Conservation (phyloP, 2,329 filamentous ascomycete species). For the Ceratocystis eucalypticola region DNA sequence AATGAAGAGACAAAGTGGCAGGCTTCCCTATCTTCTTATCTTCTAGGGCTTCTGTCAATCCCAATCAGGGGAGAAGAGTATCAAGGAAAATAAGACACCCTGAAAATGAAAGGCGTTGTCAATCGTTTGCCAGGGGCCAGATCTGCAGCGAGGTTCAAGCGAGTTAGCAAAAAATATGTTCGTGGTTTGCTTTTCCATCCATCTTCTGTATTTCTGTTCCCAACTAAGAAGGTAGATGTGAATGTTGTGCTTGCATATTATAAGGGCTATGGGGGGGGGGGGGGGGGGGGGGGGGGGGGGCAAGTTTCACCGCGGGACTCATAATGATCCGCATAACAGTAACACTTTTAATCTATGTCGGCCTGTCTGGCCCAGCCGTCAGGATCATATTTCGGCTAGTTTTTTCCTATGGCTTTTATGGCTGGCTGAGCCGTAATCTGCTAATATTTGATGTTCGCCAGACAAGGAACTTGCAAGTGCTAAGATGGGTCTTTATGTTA, state of each 20-base stretch:
- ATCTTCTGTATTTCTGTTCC: not conserved
- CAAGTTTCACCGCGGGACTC: not conserved
- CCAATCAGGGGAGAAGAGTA: not conserved
- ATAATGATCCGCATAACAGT: not conserved
- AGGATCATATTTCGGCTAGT: conserved; percentile 5
- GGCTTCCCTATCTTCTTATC: not conserved
- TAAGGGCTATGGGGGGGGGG: not conserved
- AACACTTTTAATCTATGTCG: not conserved
- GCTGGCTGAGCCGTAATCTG: not conserved
- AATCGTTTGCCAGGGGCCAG: not conserved
- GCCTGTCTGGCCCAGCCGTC: not conserved
- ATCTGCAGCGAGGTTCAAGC: not conserved
- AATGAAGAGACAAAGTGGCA: not conserved
- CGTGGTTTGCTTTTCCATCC: too few relatives aligned
- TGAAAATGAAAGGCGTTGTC: not conserved
- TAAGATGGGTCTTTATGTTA: too few relatives aligned
- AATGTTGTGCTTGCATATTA: too few relatives aligned
- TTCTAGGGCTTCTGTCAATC: not conserved
- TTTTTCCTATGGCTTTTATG: not conserved
- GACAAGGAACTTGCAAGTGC: too few relatives aligned
- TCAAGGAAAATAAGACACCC: not conserved
- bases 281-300: not conserved
- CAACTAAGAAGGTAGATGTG: too few relatives aligned
- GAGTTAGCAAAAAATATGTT: not conserved
- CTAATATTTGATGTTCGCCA: not conserved